These are phyloP conservation scores for Hypericum androsaemum DNA, from an alignment of 345 rosid species.

Conservation along the genomic window DNA sequence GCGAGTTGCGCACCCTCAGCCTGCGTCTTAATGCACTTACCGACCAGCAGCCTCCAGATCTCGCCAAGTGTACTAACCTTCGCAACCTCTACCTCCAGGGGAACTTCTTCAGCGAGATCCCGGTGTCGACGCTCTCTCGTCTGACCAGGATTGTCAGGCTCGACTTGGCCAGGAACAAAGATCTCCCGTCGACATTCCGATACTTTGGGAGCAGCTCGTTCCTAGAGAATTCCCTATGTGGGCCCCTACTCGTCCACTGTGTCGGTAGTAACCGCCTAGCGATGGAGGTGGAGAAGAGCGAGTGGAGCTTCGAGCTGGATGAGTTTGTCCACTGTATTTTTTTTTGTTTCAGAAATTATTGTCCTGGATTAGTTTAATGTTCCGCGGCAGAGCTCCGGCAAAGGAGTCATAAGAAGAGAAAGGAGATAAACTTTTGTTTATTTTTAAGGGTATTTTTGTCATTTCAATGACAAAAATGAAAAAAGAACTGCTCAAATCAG, in stretches of 20 bases:
- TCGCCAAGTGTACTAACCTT: slow-evolving; percentile 45
- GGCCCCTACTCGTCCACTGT: slow-evolving; percentile 52
- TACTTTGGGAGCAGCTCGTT: slow-evolving; percentile 42
- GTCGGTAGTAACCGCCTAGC: no score
- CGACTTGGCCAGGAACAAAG: slow-evolving; percentile 51
- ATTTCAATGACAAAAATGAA: no score
- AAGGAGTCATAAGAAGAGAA: no score
- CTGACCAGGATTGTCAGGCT: slow-evolving; percentile 52
- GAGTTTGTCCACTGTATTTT: no score
- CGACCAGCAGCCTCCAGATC: slow-evolving; percentile 69
- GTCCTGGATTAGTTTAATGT: no score
- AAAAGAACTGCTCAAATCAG: no score
- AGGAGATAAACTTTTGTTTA: no score
- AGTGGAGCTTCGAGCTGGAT: no score
- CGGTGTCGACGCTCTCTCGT: slow-evolving; percentile 36
- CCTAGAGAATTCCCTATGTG: slow-evolving; percentile 70
- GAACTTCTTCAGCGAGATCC: slow-evolving; percentile 65
- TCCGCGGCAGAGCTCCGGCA: no score
- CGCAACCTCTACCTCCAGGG: slow-evolving; percentile 76
- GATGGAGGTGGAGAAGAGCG: no score
- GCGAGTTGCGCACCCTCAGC: slow-evolving; percentile 63
- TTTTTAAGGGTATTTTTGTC: no score
- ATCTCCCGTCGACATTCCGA: slow-evolving; percentile 39
- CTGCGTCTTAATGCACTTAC: slow-evolving; percentile 65
- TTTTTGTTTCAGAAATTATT: no score